phyloP scores from a whole-genome alignment of 352 stramenopile genomes.

The Phytophthora melonis region DNA sequence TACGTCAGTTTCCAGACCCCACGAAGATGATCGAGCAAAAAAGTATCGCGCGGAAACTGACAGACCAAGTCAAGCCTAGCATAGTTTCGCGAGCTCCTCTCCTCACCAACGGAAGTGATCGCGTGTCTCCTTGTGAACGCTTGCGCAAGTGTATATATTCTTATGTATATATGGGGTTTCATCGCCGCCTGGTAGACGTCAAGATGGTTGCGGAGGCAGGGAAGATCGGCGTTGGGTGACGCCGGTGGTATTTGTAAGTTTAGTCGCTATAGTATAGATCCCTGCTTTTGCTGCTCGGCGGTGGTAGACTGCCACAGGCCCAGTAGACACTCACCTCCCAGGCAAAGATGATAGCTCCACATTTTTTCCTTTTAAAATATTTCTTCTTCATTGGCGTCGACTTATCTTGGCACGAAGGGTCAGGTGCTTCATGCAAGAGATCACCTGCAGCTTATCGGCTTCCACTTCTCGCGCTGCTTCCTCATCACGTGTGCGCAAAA shows the following conservation, averaged over 20 bases:
- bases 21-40: constrained; percentile 10
- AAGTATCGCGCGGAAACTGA: constrained; percentile 17
- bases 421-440: constrained; percentile 79
- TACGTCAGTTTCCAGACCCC: constrained; percentile 10
- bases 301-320: background rate
- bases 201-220: constrained; percentile 19
- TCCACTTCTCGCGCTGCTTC: constrained; percentile 49
- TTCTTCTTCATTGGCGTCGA: constrained; percentile 5
- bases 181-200: constrained; percentile 15
- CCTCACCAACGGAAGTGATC: constrained; percentile 48
- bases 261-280: constrained; percentile 55
- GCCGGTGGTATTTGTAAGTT: constrained; percentile 46
- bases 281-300: constrained; percentile 3
- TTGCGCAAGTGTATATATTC: constrained; percentile 52
- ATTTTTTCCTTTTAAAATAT: constrained; percentile 28
- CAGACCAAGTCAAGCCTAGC: constrained; percentile 30
- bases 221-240: constrained; percentile 24
- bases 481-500: constrained; percentile 54
- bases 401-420: constrained; percentile 56
- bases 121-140: constrained; percentile 20
- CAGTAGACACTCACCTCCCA: constrained; percentile 1
- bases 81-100: constrained; percentile 20
- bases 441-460: constrained; percentile 63
- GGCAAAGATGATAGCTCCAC: constrained; percentile 12
- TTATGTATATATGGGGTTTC: constrained; percentile 44